These are phyloP conservation scores for Colletotrichum magnum DNA, from an alignment of 2,329 filamentous ascomycete species.

Conservation along the genomic window DNA sequence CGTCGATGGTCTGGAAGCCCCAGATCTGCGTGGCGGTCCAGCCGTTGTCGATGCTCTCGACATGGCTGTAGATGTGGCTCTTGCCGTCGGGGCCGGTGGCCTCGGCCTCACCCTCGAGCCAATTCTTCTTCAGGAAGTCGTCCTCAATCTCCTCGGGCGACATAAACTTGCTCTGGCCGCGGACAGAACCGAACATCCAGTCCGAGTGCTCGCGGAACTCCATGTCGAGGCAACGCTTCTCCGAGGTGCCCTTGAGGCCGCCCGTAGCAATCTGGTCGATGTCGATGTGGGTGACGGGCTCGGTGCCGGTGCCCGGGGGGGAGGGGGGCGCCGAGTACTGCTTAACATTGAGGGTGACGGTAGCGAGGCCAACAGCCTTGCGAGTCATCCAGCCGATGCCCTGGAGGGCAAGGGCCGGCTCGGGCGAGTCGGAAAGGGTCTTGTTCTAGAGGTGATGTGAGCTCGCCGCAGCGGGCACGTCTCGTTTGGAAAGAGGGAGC, in stretches of 20 bases:
- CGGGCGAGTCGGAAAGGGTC: conserved; percentile 76
- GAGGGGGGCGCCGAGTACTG: conserved; percentile 64
- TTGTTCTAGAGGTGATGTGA: conserved; percentile 73
- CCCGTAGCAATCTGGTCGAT: conserved; percentile 81
- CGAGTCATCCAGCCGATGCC: conserved; percentile 80
- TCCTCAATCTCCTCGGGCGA: conserved; percentile 64
- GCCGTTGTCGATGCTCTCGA: conserved; percentile 66
- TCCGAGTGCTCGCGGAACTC: conserved; percentile 76
- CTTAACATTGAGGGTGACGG: conserved; percentile 75
- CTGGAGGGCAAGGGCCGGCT: conserved; percentile 79
- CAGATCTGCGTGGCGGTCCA: conserved; percentile 72
- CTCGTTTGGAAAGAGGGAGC: conserved; percentile 43
- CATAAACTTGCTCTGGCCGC: conserved; percentile 70
- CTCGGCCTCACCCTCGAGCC: conserved; percentile 68
- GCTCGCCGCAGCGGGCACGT: neutral
- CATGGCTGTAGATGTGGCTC: conserved; percentile 75
- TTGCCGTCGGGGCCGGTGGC: conserved; percentile 69
- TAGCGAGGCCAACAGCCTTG: conserved; percentile 78
- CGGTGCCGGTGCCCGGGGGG: conserved; percentile 55
- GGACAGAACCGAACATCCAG: conserved; percentile 83
- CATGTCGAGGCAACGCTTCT: conserved; percentile 68
- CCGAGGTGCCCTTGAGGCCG: conserved; percentile 75
- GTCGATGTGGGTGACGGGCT: conserved; percentile 72
- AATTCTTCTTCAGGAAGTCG: conserved; percentile 70
- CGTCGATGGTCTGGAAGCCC: conserved; percentile 71